Base-by-base conservation (phyloP, 148 eudicot species). In the Vaccinium vitisidaea region DNA sequence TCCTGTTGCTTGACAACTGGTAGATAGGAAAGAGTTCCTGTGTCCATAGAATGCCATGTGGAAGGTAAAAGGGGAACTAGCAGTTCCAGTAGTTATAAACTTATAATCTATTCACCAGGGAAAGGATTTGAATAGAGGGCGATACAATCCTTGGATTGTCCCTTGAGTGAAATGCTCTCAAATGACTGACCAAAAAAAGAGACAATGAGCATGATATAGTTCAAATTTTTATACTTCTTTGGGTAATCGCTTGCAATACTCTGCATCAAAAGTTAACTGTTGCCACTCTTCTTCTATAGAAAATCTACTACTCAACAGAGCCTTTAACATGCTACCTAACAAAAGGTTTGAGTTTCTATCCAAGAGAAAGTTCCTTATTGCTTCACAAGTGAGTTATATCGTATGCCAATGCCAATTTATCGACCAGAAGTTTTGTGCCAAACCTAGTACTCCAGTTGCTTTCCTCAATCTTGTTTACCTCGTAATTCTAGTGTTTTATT, bases 31-130 rank as follows among this genome's bases (percentile, higher is more conserved):
- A 54, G 81, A 32, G 82, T 23, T 54, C 25, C 49, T 27, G 16
- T 18, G 13, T 30, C 18, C 82, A 79, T 79, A 18, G 18, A 27
- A 25, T 77, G 13, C 1, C 43, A 77, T 32, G 67, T 8, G 10
- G 69, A 79, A 79, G 36, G 82, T 1, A 56, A 79, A 77, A 77
- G 80, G 80, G 25, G 32, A 14, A 13, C 80, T 77, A 7, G 43
- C 80, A 77, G 56, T 52, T 27, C 80, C 39, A 25, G 39, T 5
- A 1, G 61, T 21, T 52, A 50, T 50, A 6, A 77, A 48, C 80
- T 21, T 52, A 50, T 50, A 6, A 77, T 75, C 80, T 13, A 10
- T 43, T 46, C 79, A 75, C 54, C 27, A 46, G 79, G 54, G 54
- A 48, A 75, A 75, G 43, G 25, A 48, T 48, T 46, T 21, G 30